These are phyloP conservation scores for Tylopilus balloui DNA, from an alignment of 768 basidiomycete genomes.

Conservation along the genomic window DNA sequence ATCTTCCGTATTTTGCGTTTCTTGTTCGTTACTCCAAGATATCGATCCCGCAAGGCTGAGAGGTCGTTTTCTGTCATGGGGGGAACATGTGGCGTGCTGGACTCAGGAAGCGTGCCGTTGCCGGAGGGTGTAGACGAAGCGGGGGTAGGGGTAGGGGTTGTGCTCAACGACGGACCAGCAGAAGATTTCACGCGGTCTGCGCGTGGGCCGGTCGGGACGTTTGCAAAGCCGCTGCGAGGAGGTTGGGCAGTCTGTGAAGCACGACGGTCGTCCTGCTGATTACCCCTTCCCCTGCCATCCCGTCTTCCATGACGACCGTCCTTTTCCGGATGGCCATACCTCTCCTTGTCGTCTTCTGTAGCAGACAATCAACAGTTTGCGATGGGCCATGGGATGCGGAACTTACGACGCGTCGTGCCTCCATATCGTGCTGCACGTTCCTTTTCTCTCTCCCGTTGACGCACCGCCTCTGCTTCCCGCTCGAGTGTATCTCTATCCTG, in stretches of 20 bases:
- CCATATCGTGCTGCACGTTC: conserved; percentile 39
- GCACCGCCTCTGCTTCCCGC: conserved; percentile 63
- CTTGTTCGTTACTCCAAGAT: conserved; percentile 92
- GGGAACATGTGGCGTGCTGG: conserved; percentile 43
- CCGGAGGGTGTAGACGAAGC: conserved; percentile 39
- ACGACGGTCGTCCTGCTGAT: conserved; percentile 36
- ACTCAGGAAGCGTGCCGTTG: conserved; percentile 31
- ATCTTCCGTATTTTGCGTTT: conserved; percentile 93
- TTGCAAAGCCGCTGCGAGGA: conserved; percentile 49
- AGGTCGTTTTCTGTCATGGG: conserved; percentile 81
- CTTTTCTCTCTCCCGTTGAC: conserved; percentile 45
- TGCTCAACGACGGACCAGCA: conserved; percentile 31
- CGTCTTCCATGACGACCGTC: conserved; percentile 42
- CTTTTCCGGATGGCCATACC: conserved; percentile 49
- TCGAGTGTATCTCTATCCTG: conserved; percentile 71
- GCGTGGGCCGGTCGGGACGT: conserved; percentile 81
- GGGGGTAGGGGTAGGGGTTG: conserved; percentile 49
- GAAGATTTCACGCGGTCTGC: conserved; percentile 57
- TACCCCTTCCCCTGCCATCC: conserved; percentile 37
- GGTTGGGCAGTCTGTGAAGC: conserved; percentile 30
- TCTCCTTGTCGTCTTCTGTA: conserved; percentile 45
- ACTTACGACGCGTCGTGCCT: conserved; percentile 31
- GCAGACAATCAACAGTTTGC: conserved; percentile 5
- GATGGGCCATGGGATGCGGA: not conserved
- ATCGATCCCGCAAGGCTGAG: conserved; percentile 81